Base-by-base conservation (phyloP, 176 grass and related monocot genomes). In the Otatea glauca region DNA sequence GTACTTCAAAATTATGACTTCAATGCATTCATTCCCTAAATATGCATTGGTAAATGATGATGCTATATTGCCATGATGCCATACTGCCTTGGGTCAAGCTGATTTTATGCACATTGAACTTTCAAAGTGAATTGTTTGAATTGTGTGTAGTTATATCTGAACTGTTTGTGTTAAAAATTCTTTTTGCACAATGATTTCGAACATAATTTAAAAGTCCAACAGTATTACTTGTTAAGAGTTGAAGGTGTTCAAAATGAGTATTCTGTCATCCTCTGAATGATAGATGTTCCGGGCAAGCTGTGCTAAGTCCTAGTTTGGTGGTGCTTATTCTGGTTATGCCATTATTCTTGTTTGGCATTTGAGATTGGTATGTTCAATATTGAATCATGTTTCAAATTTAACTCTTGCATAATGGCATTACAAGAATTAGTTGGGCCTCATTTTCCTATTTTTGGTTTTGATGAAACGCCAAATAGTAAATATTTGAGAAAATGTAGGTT, bases 401-500 rank as follows among this genome's bases (percentile, higher is more conserved):
- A 49, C n/a, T 72, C 17, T 64, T 74, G 25, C 41, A 73, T 63
- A 64, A 48, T 66, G n/a, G 10, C 34, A 32, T 20, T 6, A 39
- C 29, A 9, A 68, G 7, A 74, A 64, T 47, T 60, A 23, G 4
- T 65, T 32, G 21, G 6, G 4, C 7, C 16, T 60, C 48, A 48
- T 15, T 29, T 55, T 2, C 42, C 8, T 70, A 17, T 39, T 70
- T 42, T 23, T 24, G 42, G 1, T 23, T 77, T 27, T 16, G 0
- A 45, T 78, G 58, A 39, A 82, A 55, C 20, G 17, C 6, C 21
- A 37, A 72, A 56, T 63, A 23, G 53, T 43, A 9, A 23, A 42
- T 71, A 6, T 71, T 66, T 61, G 56, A 16, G 14, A 43, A 83
- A 47, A 77, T 65, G n/a, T 69, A 97, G 94, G 95, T 97, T 77